phyloP scores from a whole-genome alignment of 164 flowering plant genomes.

The Kingdonia uniflora region DNA sequence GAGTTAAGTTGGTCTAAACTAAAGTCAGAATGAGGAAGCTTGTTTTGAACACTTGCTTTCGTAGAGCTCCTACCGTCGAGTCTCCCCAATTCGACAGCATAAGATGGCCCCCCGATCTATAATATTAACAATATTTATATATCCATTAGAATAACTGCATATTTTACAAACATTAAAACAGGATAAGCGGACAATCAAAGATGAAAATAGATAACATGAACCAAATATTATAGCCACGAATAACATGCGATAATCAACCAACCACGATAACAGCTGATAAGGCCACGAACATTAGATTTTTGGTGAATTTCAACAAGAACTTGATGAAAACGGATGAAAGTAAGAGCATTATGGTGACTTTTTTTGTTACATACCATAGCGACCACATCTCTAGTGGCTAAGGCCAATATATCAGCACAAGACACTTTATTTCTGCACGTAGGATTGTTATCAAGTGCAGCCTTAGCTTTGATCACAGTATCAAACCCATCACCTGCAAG shows the following conservation, averaged over 20 bases:
- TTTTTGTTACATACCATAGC: conserved; percentile 19
- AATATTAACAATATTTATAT: too few relatives aligned
- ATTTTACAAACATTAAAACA: too few relatives aligned
- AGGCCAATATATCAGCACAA: conserved; percentile 46
- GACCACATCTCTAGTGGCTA: conserved; percentile 47
- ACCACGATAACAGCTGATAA: too few relatives aligned
- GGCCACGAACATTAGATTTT: too few relatives aligned
- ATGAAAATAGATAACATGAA: too few relatives aligned
- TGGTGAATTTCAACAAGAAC: too few relatives aligned
- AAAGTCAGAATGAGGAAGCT: conserved; percentile 56
- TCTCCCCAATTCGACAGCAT: conserved; percentile 74
- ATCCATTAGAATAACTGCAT: too few relatives aligned
- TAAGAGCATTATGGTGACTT: too few relatives aligned
- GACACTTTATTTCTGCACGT: conserved; percentile 38
- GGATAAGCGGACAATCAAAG: too few relatives aligned
- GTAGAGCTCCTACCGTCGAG: conserved; percentile 58
- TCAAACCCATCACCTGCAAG: conserved; percentile 55
- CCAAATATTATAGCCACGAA: too few relatives aligned
- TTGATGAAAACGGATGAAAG: too few relatives aligned
- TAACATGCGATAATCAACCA: too few relatives aligned
- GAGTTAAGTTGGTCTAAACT: conserved; percentile 55
- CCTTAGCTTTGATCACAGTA: conserved; percentile 47
- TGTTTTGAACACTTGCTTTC: conserved; percentile 45
- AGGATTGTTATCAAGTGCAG: conserved; percentile 34
- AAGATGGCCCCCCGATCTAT: conserved; percentile 80